Evolutionary conservation across 2,329 filamentous ascomycete genomes (phyloP).

Genomic region (Arthrobotrys megalospora): DNA sequence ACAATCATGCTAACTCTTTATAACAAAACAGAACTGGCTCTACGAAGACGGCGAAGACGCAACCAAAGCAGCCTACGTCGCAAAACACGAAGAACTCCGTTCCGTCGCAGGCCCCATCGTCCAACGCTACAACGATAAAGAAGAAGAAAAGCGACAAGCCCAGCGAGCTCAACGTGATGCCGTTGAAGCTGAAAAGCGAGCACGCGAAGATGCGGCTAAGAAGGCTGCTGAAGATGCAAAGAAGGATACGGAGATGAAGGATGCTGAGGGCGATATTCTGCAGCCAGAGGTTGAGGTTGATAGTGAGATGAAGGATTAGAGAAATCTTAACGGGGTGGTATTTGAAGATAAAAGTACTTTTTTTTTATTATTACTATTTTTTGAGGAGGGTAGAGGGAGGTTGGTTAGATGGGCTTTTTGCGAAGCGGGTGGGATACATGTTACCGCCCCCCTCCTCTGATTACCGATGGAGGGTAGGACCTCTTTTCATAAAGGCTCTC

Average conservation of each 20-base stretch:
- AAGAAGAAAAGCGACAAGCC: slow-evolving; percentile 86
- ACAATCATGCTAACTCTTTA: slow-evolving; percentile 27
- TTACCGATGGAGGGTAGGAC: slow-evolving; percentile 32
- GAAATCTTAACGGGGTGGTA: background rate
- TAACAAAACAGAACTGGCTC: slow-evolving; percentile 97
- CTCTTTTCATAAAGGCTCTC: slow-evolving; percentile 35
- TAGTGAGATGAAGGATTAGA: slow-evolving; percentile 57
- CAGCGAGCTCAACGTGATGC: slow-evolving; percentile 75
- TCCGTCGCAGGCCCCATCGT: slow-evolving; percentile 90
- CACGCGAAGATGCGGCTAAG: slow-evolving; percentile 81
- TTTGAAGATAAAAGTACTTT: slow-evolving; percentile 33
- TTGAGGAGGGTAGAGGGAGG: background rate
- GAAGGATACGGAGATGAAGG: slow-evolving; percentile 72
- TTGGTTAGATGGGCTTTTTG: slow-evolving; percentile 38
- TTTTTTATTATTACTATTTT: background rate
- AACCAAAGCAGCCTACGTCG: slow-evolving; percentile 90
- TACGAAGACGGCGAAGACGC: slow-evolving; percentile 97
- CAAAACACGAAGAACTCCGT: slow-evolving; percentile 96
- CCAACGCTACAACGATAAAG: slow-evolving; percentile 95
- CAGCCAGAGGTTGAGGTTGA: slow-evolving; percentile 48
- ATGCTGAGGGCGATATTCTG: slow-evolving; percentile 62
- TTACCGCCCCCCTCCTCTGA: background rate
- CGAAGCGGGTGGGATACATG: slow-evolving; percentile 39
- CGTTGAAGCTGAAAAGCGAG: slow-evolving; percentile 74
- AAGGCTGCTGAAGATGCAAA: slow-evolving; percentile 73